Evolutionary conservation across 345 rosid genomes (phyloP).

Genomic region (Dimocarpus longan): DNA sequence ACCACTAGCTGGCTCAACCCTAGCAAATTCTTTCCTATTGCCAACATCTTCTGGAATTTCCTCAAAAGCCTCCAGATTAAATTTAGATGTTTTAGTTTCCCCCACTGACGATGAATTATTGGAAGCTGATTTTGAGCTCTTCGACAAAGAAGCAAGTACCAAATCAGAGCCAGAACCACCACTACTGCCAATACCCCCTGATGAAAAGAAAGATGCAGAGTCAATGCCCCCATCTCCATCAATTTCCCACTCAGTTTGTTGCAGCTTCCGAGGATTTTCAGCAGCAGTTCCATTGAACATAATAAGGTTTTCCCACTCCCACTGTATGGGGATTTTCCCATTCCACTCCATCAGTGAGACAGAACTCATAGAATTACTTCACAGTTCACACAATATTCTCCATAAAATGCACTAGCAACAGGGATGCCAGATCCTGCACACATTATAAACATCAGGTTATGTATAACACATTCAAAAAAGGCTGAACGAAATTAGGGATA

Average conservation of each 20-base stretch:
- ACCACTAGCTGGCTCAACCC: conserved; percentile 27
- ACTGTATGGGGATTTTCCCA: conserved; percentile 58
- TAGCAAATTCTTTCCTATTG: conserved; percentile 39
- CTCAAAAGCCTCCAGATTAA: conserved; percentile 47
- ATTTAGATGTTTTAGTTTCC: conserved; percentile 48
- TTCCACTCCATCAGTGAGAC: conserved; percentile 80
- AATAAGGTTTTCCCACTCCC: conserved; percentile 83
- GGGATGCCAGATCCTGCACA: conserved; percentile 33
- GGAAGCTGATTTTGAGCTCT: conserved; percentile 72
- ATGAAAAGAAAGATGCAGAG: conserved; percentile 60
- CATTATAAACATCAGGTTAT: conserved; percentile 9
- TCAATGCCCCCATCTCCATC: conserved; percentile 66
- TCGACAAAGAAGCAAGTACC: conserved; percentile 66
- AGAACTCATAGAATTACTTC: conserved; percentile 43
- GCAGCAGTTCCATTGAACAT: conserved; percentile 56
- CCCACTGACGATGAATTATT: conserved; percentile 61
- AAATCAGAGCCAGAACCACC: conserved; percentile 67
- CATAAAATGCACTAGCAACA: conserved; percentile 23
- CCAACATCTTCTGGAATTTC: conserved; percentile 42
- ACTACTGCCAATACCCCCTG: conserved; percentile 49
- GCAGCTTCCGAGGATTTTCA: conserved; percentile 55
- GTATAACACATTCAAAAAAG: neutral
- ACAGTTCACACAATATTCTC: conserved; percentile 14
- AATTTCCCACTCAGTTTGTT: conserved; percentile 58
- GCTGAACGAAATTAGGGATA: neutral